Evolutionary conservation across 192 early-diverging fungal genomes (phyloP).

Genomic region (Coemansia sp.): DNA sequence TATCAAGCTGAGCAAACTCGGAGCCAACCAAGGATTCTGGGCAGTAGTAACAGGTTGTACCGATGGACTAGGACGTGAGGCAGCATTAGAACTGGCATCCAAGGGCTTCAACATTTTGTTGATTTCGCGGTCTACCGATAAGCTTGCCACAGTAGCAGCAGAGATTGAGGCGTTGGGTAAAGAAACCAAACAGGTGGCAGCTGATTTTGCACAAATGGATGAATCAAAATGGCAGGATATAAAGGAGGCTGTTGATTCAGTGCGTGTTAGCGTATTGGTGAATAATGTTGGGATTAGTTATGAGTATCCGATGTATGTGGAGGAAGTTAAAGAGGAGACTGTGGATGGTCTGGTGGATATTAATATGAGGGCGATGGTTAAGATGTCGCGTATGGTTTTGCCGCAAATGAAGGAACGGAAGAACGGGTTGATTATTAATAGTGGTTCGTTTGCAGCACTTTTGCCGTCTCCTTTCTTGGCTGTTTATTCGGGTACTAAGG

Average conservation of each 20-base stretch:
- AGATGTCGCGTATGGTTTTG: slow-evolving; percentile 76
- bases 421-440: slow-evolving; percentile 86
- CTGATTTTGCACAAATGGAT: slow-evolving; percentile 73
- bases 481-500: slow-evolving; percentile 92
- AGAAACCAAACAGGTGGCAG: slow-evolving; percentile 66
- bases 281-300: slow-evolving; percentile 97
- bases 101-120: slow-evolving; percentile 83
- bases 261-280: slow-evolving; percentile 65
- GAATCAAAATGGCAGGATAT: slow-evolving; percentile 71
- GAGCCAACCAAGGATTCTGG: slow-evolving; percentile 55
- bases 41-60: slow-evolving; percentile 92
- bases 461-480: slow-evolving; percentile 83
- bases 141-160: slow-evolving; percentile 72
- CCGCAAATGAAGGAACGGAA: slow-evolving; percentile 79
- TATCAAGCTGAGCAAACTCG: slow-evolving; percentile 46
- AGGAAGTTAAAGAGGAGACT: slow-evolving; percentile 67
- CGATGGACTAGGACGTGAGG: slow-evolving; percentile 95
- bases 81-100: slow-evolving; percentile 86
- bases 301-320: slow-evolving; percentile 85
- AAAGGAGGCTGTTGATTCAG: slow-evolving; percentile 52
- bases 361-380: slow-evolving; percentile 83
- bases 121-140: slow-evolving; percentile 78
- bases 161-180: slow-evolving; percentile 66
- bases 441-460: slow-evolving; percentile 87
- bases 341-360: slow-evolving; percentile 80